Percentiles rank a stretch among this genome's conserved stretches.
phyloP scores from a whole-genome alignment of 768 basidiomycete genomes.

The Serpula lacrymans region DNA sequence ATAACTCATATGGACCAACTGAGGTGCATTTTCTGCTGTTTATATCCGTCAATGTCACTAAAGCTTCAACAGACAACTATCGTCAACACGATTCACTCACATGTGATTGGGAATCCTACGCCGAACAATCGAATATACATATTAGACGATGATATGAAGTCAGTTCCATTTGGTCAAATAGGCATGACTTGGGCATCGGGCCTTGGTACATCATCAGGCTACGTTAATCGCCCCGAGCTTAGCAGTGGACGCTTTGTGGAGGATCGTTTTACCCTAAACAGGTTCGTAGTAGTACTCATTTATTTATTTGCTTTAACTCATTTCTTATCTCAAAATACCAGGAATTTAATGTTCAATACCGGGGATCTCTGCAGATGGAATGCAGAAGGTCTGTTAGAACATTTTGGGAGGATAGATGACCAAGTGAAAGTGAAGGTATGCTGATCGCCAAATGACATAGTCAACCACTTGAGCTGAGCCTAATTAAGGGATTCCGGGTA shows the following conservation, averaged over 20 bases:
- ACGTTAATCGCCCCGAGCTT: slow-evolving; percentile 53
- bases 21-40: slow-evolving; percentile 31
- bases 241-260: slow-evolving; percentile 46
- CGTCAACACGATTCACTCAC: slow-evolving; percentile 53
- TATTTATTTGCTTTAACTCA: background rate
- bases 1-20: slow-evolving; percentile 56
- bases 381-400: slow-evolving; percentile 50
- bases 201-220: slow-evolving; percentile 52
- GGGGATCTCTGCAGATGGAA: slow-evolving; percentile 59
- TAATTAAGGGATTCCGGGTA: slow-evolving; percentile 52
- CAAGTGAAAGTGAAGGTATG: slow-evolving; percentile 60
- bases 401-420: slow-evolving; percentile 58
- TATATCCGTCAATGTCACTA: slow-evolving; percentile 2
- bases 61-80: slow-evolving; percentile 42
- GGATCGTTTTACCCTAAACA: slow-evolving; percentile 49
- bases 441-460: background rate
- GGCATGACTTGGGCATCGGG: slow-evolving; percentile 66
- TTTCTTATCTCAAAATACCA: slow-evolving; percentile 16
- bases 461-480: background rate
- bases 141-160: slow-evolving; percentile 28
- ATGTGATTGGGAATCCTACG: slow-evolving; percentile 49
- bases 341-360: slow-evolving; percentile 56
- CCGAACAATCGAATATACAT: slow-evolving; percentile 49
- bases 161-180: slow-evolving; percentile 28
- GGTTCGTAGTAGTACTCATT: slow-evolving; percentile 37